Base-by-base conservation (phyloP, 345 rosid genomes). In the Eucalyptus erythrocorys region DNA sequence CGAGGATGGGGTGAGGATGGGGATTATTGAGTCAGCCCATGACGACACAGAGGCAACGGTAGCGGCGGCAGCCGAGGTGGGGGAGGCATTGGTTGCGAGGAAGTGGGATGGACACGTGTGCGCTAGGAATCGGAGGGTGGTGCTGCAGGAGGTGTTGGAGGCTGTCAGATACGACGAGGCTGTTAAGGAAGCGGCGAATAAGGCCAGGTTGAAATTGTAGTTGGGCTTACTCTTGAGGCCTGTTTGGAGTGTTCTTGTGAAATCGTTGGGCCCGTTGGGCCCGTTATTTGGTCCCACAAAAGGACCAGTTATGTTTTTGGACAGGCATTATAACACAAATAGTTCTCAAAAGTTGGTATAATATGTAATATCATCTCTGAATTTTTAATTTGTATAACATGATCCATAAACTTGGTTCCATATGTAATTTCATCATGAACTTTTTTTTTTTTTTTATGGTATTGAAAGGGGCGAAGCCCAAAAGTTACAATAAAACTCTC, bases 91-190 rank as follows among this genome's bases (percentile, higher is more conserved):
- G 71, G 90, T 79, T 16, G 40, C 10, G 40, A 88, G 93, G 87
- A 92, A 92, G 40, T 90, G 89, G 92, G 87, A 93, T 9, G 96
- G 96, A 87, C 92, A 91, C 89, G 94, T 92, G 91, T 95, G 94
- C 82, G 93, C 91, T 81, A 91, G 80, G 85, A 96, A 90, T 55
- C 91, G 97, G 85, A 88, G 87, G 92, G 92, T 49, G 85, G 64
- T 92, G 43, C 55, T 88, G 42, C 89, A 68, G 42, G 88, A 92
- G 50, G 92, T 92, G 87, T 26, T 93, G 48, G 81, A 91, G 37
- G n/a, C 79, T 43, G 34, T 92, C 76, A 45, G 64, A n/a, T 89
- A 8, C 37, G 88, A 85, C 42, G 93, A 91, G 89, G 51, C 47
- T 1, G 88, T 85, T 1, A 82, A 30, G 89, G 57, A 85, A 30